Percentiles rank a stretch among this genome's conserved stretches.
phyloP scores from a whole-genome alignment of 306 rosid genomes.

The Fragaria vesca region DNA sequence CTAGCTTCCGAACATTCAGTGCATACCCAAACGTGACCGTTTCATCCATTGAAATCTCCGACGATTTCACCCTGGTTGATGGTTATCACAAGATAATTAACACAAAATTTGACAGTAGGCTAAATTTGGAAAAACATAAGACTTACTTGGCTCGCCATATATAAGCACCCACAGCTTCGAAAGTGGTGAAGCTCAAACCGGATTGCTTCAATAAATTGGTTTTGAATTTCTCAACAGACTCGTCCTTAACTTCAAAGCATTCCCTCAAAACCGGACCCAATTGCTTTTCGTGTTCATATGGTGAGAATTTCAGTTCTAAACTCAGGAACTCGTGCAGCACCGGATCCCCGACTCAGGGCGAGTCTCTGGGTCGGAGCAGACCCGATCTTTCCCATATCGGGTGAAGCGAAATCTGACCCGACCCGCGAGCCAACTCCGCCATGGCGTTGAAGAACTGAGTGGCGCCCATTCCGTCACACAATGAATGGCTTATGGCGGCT shows the following conservation, averaged over 20 bases:
- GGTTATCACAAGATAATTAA: background rate
- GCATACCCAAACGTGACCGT: slow-evolving; percentile 70
- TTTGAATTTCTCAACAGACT: slow-evolving; percentile 51
- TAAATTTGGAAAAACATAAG: too few relatives aligned
- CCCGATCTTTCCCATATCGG: slow-evolving; percentile 60
- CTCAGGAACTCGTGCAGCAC: slow-evolving; percentile 44
- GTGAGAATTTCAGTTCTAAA: slow-evolving; percentile 39
- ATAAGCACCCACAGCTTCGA: slow-evolving; percentile 83
- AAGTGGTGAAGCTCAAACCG: slow-evolving; percentile 65
- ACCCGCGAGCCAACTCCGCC: slow-evolving; percentile 83
- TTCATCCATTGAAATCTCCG: slow-evolving; percentile 40
- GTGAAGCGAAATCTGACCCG: slow-evolving; percentile 19
- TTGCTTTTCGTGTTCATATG: slow-evolving; percentile 41
- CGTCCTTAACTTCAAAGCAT: slow-evolving; percentile 57
- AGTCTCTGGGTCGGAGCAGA: slow-evolving; percentile 53
- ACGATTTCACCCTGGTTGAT: slow-evolving; percentile 50
- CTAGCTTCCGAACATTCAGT: slow-evolving; percentile 50
- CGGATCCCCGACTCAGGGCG: slow-evolving; percentile 40
- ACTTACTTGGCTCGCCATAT: slow-evolving; percentile 89
- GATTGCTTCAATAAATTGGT: slow-evolving; percentile 39
- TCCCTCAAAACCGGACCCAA: slow-evolving; percentile 42
- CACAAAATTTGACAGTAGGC: too few relatives aligned
- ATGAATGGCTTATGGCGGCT: slow-evolving; percentile 59
- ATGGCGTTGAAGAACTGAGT: slow-evolving; percentile 58
- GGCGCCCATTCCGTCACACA: slow-evolving; percentile 81